Conservation (phyloP, 352 stramenopile species). For the Phytophthora crassamura region DNA sequence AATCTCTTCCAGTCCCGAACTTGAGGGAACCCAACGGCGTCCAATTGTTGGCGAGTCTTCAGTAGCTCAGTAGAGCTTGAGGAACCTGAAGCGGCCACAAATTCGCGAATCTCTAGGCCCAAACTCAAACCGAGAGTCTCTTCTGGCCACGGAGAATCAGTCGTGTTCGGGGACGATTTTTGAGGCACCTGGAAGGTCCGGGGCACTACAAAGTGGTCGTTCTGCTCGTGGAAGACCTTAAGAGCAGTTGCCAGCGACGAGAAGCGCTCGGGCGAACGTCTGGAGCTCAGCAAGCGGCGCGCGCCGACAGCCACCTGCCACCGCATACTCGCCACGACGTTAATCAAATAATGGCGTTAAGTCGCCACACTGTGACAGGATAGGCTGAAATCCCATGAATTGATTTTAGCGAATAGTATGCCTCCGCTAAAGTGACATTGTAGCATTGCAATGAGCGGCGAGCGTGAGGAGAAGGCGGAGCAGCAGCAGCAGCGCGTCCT, state of each 20-base stretch:
- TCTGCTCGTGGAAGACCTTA: slow-evolving; percentile 41
- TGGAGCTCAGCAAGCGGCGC: slow-evolving; percentile 33
- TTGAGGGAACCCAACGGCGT: slow-evolving; percentile 38
- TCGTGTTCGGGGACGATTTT: not conserved
- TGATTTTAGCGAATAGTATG: not conserved
- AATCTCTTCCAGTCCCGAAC: slow-evolving; percentile 51
- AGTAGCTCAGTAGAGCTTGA: slow-evolving; percentile 3
- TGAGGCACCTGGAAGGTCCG: slow-evolving; percentile 46
- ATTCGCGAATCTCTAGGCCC: slow-evolving; percentile 38
- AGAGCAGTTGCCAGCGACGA: slow-evolving; percentile 38
- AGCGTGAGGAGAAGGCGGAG: slow-evolving; percentile 7
- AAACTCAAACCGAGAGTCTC: slow-evolving; percentile 48
- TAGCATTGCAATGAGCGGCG: slow-evolving; percentile 19
- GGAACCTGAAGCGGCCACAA: slow-evolving; percentile 26
- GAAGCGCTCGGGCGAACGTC: slow-evolving; percentile 13
- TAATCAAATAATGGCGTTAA: too few species aligned
- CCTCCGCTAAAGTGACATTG: not conserved
- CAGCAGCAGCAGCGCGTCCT: slow-evolving; percentile 21
- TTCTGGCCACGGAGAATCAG: slow-evolving; percentile 38
- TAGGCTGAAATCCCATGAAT: not conserved
- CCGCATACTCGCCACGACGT: not conserved
- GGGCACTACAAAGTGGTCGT: slow-evolving; percentile 55
- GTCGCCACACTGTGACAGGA: not conserved
- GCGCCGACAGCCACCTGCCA: not conserved
- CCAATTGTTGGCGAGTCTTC: slow-evolving; percentile 31